Evolutionary conservation across 208 protist genomes (phyloP).

Genomic region (Acanthamoeba castellanii): DNA sequence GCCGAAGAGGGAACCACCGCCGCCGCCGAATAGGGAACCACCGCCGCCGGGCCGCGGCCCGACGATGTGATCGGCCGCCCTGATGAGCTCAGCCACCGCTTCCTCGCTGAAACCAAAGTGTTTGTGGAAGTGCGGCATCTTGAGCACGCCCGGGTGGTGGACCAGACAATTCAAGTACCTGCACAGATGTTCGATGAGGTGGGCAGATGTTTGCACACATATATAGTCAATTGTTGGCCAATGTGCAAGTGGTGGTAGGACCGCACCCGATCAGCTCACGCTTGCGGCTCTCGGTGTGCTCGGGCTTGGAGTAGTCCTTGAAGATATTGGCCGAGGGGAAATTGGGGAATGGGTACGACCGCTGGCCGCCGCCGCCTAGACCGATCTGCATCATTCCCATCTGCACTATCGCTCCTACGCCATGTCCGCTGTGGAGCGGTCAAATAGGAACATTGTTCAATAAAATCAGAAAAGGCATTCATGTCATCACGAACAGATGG

Average conservation of each 20-base stretch:
- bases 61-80: background rate
- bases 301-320: constrained; percentile 16
- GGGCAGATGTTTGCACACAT: background rate
- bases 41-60: background rate
- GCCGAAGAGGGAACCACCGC: background rate
- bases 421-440: background rate
- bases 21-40: background rate
- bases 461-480: too few species aligned
- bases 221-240: too few species aligned
- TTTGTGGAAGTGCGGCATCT: constrained; percentile 1
- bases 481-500: too few species aligned
- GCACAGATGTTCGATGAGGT: background rate
- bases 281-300: background rate
- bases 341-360: background rate
- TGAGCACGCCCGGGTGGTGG: background rate
- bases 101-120: background rate
- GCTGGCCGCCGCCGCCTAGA: background rate
- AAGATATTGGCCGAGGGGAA: constrained; percentile 3
- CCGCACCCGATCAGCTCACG: constrained; percentile 2
- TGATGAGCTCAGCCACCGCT: background rate
- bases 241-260: background rate
- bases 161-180: background rate
- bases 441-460: too few species aligned
- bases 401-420: background rate
- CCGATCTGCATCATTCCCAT: background rate